Evolutionary conservation across 2,329 filamentous ascomycete genomes (phyloP), one percentile per base, ranked within the genome.

Genomic region (Claviceps sp.): DNA sequence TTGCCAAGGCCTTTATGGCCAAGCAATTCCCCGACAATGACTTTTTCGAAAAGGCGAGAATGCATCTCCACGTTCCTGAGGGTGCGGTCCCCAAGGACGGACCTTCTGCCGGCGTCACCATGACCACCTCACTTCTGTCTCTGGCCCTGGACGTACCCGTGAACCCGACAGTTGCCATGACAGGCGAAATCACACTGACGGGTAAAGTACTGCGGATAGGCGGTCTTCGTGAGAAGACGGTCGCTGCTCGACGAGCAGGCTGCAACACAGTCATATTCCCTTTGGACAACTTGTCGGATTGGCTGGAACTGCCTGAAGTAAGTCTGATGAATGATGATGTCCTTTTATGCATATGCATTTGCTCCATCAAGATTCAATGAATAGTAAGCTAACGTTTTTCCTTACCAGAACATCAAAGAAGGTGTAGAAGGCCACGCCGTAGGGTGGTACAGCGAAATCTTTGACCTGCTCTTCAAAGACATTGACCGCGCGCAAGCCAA

Each of bases 201-300:
- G 93, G 93, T 51, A 98, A 98, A 72, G 91, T 98, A 2, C 72
- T 98, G 50, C 79, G 93, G 56, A 98, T 98, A 65, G 93, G 93
- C 48, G 93, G 93, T 0, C 71, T 98, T 60, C 77, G 93, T 47
- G 93, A 98, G 73, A 98, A 98, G 82, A 96, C 93, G 6, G 91
- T 98, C 41, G 93, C 93, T 34, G 94, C 93, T 53, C 80, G 90
- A 63, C 78, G 93, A 57, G 93, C 93, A 22, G 93, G 94, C 51
- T 94, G 89, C 62, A 93, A 85, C 68, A 95, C 82, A 68, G 84
- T 98, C 60, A 84, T 98, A 57, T 98, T 98, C 77, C 93, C 93
- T 26, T 81, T 83, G 59, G 94, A 98, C 71, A 96, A 96, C 69
- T 82, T 86, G 76, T 93, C 88, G 52, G 93, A 98, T 74, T 98